phyloP scores from a whole-genome alignment of 768 basidiomycete genomes.

The Terana coerulea region DNA sequence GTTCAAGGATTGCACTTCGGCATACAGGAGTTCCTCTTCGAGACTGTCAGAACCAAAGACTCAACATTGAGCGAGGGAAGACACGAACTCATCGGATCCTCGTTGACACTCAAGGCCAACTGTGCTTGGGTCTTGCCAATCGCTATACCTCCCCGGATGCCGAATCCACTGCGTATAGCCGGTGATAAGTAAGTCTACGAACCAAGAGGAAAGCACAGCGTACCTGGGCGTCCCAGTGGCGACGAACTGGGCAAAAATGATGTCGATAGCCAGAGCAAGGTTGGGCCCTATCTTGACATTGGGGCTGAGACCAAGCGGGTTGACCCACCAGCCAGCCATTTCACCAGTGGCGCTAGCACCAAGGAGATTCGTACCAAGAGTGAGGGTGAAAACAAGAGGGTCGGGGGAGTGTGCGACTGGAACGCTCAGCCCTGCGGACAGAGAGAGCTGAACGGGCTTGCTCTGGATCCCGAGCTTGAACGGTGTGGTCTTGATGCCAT shows the following conservation, averaged over 20 bases:
- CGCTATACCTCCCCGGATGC: not conserved
- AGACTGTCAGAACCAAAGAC: not conserved
- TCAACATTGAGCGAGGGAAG: not conserved
- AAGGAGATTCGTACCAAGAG: not conserved
- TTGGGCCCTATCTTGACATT: not conserved
- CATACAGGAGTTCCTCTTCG: not conserved
- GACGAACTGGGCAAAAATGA: not conserved
- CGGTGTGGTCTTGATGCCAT: not conserved
- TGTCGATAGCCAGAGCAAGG: not conserved
- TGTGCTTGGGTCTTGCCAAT: not conserved
- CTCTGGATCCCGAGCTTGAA: not conserved
- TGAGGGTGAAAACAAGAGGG: not conserved
- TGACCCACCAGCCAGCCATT: not conserved
- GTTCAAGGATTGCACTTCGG: not conserved
- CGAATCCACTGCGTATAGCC: too few relatives aligned
- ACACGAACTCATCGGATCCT: not conserved
- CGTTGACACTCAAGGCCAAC: not conserved
- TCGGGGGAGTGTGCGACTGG: not conserved
- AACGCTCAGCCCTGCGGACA: not conserved
- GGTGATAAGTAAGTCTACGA: too few relatives aligned
- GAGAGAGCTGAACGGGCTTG: not conserved
- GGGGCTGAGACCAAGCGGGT: not conserved
- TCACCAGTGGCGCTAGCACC: not conserved
- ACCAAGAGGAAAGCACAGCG: too few relatives aligned
- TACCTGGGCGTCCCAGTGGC: not conserved